Conservation (phyloP, 1,284 basidiomycete species). For the Apiotrichum mycotoxinovorans region DNA sequence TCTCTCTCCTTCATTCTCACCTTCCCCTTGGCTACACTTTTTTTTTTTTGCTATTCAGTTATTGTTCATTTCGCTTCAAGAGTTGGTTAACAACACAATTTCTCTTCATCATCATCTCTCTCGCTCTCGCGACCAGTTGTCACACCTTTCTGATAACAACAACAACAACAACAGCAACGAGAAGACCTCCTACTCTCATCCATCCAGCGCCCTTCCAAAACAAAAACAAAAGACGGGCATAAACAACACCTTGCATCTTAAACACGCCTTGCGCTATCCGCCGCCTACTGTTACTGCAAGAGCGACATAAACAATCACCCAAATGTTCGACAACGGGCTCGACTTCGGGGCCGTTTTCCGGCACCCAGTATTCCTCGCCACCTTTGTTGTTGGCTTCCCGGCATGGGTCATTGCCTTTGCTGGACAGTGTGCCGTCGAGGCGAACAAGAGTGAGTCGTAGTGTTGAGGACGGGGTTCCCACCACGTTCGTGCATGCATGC, state of each 20-base stretch:
- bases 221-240: not conserved
- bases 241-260: not conserved
- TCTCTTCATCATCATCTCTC: too few species aligned
- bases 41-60: too few species aligned
- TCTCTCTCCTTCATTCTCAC: too few species aligned
- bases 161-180: too few species aligned
- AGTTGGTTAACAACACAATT: too few species aligned
- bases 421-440: conserved; percentile 26
- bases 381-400: conserved; percentile 73
- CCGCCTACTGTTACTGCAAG: too few species aligned
- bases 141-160: too few species aligned
- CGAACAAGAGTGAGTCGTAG: not conserved
- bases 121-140: too few species aligned
- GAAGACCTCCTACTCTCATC: not conserved
- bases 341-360: conserved; percentile 60
- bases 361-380: conserved; percentile 84
- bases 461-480: not conserved
- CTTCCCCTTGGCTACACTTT: too few species aligned
- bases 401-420: conserved; percentile 91
- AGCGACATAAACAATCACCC: not conserved
- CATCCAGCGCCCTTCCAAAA: too few species aligned
- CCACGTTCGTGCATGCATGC: not conserved
- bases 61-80: too few species aligned
- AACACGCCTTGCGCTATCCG: too few species aligned
- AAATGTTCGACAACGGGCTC: conserved; percentile 35